These are phyloP conservation scores for Pseudonitzschia delicatissima DNA, from an alignment of 108 stramenopile genomes.

Conservation along the genomic window DNA sequence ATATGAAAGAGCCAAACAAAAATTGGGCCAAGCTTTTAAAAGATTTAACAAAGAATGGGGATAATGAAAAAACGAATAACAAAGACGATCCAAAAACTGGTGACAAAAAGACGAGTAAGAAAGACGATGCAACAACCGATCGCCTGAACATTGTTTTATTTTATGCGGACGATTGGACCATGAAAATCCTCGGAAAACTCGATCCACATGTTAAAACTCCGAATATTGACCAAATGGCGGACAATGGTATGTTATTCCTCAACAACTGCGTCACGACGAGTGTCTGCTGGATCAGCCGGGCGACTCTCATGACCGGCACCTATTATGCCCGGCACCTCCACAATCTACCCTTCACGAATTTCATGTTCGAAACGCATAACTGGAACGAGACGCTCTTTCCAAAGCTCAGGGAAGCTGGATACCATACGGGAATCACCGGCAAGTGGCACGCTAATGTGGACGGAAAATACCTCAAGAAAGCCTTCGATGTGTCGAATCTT, in stretches of 20 bases:
- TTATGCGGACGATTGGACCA: slow-evolving; percentile 62
- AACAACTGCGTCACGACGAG: slow-evolving; percentile 84
- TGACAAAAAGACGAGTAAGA: slow-evolving; percentile 17
- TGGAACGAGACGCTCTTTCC: slow-evolving; percentile 74
- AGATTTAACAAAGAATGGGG: too few relatives aligned
- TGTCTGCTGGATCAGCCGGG: slow-evolving; percentile 76
- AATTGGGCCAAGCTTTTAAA: too few relatives aligned
- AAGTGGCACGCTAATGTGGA: slow-evolving; percentile 53
- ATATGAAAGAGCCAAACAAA: too few relatives aligned
- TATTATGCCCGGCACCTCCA: slow-evolving; percentile 58
- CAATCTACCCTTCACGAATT: not conserved
- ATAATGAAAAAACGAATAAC: too few relatives aligned
- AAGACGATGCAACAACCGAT: slow-evolving; percentile 7
- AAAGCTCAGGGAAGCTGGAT: slow-evolving; percentile 46
- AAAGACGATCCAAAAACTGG: too few relatives aligned
- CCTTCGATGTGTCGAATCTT: slow-evolving; percentile 21
- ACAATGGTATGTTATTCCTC: slow-evolving; percentile 64
- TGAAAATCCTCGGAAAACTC: slow-evolving; percentile 38
- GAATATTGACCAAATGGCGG: slow-evolving; percentile 67
- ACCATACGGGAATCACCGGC: slow-evolving; percentile 71
- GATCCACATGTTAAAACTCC: slow-evolving; percentile 48
- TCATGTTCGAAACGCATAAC: slow-evolving; percentile 21
- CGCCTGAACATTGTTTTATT: slow-evolving; percentile 54
- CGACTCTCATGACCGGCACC: slow-evolving; percentile 68
- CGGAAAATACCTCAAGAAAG: slow-evolving; percentile 9